Conservation (phyloP, 2,329 filamentous ascomycete species). For the Shiraia bambusicola region DNA sequence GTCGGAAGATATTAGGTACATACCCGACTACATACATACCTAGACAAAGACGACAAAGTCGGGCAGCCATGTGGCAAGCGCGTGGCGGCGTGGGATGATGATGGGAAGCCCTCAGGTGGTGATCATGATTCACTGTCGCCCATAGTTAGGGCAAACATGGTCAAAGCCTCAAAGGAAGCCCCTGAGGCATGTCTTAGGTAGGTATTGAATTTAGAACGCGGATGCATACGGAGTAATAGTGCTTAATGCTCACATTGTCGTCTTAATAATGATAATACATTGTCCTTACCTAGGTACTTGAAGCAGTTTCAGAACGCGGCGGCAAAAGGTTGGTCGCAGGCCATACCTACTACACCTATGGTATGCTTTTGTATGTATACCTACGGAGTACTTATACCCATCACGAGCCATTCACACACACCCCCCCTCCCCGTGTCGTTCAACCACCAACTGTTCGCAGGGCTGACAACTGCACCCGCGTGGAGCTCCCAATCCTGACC, state of each 20-base stretch:
- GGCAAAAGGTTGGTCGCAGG: slow-evolving; percentile 7
- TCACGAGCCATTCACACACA: too few species aligned
- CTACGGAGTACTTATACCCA: neutral
- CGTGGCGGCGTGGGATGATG: too few species aligned
- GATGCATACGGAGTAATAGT: too few species aligned
- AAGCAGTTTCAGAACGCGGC: slow-evolving; percentile 15
- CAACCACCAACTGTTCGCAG: slow-evolving; percentile 2
- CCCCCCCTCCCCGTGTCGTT: too few species aligned
- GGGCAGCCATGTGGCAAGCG: slow-evolving; percentile 23
- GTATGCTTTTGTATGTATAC: too few species aligned
- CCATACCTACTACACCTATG: too few species aligned
- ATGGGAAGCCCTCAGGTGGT: neutral
- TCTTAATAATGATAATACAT: slow-evolving; percentile 14
- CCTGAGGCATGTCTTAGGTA: slow-evolving; percentile 12
- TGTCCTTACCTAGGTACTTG: slow-evolving; percentile 18
- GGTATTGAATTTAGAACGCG: too few species aligned
- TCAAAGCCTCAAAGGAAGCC: slow-evolving; percentile 2
- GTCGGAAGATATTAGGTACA: too few species aligned
- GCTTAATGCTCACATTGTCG: slow-evolving; percentile 16
- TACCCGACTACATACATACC: too few species aligned
- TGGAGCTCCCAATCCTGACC: neutral
- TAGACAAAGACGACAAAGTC: neutral
- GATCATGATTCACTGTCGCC: too few species aligned
- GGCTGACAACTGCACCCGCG: slow-evolving; percentile 2
- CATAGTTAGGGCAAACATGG: neutral